Base-by-base conservation (phyloP, 768 basidiomycete species). In the Boletus coccyginus region DNA sequence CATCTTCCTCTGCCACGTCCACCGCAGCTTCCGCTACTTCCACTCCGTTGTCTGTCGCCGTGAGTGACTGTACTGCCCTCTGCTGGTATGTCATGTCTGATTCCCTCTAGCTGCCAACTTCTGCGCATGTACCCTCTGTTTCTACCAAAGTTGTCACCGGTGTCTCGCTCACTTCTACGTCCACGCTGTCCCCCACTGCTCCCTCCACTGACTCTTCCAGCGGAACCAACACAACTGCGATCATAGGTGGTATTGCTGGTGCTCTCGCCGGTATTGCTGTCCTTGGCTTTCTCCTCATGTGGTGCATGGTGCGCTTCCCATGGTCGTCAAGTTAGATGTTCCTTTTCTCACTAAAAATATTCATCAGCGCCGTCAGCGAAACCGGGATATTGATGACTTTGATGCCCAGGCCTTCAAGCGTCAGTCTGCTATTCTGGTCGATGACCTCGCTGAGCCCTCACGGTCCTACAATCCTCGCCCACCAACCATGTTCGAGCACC, bases 401-500 rank as follows among this genome's bases (percentile, higher is more conserved):
- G 78, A 82, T 58, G 70, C 84, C 1, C 68, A 73, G 43, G 78
- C 78, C 11, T 88, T 88, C 77, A 80, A 82, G 50, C 83, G 85
- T 50, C 77, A 80, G 59, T 89, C 88, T 14, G 81, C 80, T n/a
- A 66, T 84, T 16, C 68, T 88, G 24, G 72, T 84, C 24, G 74
- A 82, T 46, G 86, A 87, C 60, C 77, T 80, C n/a, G 74, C 72
- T 29, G 71, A 72, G 21, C 71, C 60, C 5, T n/a, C 57, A 3
- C 63, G 70, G 31, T 75, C 79, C 0, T 78, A 71, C 63, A 81
- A 81, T 55, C 81, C 81, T 17, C 79, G 82, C 21, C 83, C 85
- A 17, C 86, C 86, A n/a, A 75, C 78, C 31, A 87, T 87, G 86
- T 77, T 83, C 49, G 80, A 87, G 62, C 75, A 75, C 45, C 79